phyloP scores from a whole-genome alignment of 805 yeast genomes.

The Saturnispora sanitii region DNA sequence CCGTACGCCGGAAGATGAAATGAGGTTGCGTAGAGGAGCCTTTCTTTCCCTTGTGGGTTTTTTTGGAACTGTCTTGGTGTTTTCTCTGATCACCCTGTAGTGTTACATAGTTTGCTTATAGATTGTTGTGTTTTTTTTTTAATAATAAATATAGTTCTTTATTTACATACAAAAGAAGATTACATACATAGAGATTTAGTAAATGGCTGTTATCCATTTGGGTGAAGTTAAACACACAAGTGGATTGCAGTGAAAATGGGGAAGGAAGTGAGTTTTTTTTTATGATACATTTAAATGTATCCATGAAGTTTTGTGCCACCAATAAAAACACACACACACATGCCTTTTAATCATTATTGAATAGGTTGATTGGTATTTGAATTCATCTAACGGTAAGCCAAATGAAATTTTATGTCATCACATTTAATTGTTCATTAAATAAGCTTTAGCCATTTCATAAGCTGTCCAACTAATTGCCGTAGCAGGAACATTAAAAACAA shows the following conservation, averaged over 20 bases:
- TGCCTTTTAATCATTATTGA: too few relatives aligned
- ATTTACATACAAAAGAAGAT: neutral
- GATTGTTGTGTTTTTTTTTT: neutral
- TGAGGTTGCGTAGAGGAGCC: conserved; percentile 65
- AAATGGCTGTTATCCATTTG: neutral
- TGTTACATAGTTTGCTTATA: conserved; percentile 15
- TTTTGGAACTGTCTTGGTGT: conserved; percentile 68
- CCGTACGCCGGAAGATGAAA: conserved; percentile 78
- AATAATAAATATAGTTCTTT: neutral
- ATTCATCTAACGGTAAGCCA: too few relatives aligned
- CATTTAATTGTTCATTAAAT: conserved; percentile 17
- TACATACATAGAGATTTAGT: neutral
- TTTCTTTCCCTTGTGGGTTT: conserved; percentile 73
- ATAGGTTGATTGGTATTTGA: too few relatives aligned
- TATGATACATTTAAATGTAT: too few relatives aligned
- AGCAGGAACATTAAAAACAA: conserved; percentile 86
- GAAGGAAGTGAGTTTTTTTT: too few relatives aligned
- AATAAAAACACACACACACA: too few relatives aligned
- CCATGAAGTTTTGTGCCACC: too few relatives aligned
- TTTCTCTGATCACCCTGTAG: conserved; percentile 67
- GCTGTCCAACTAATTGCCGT: conserved; percentile 98
- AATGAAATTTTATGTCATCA: neutral
- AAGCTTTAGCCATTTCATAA: conserved; percentile 89
- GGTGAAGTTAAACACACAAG: neutral
- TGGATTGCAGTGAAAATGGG: too few relatives aligned